Base-by-base conservation (phyloP, 495 filamentous ascomycete species). In the Lepraria neglecta region DNA sequence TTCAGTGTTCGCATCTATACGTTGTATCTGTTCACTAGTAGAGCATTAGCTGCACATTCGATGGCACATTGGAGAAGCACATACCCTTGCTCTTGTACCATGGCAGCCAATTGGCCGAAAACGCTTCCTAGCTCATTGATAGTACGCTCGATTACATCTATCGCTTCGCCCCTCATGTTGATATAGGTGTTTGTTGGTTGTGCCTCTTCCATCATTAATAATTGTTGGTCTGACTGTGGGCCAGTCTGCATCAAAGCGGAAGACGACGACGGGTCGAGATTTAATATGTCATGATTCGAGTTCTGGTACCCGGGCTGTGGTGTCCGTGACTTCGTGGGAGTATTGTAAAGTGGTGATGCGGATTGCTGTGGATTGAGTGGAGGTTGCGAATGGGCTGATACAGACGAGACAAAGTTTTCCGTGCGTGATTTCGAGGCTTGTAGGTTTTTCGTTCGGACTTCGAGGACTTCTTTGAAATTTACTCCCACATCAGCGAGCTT, bases 401-500 rank as follows among this genome's bases (percentile, higher is more conserved):
- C 90, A 14, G 88, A 90, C 3, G 89, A 92, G 27, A 97, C 89
- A 64, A 98, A 98, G 69, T 97, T 94, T 72, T 98, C 95, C 54
- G 94, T 97, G 60, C 94, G 77, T 46, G 89, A 87, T 42, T 90
- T 82, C 48, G 90, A 92, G 14, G 95, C 95, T 73, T 97, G 95
- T 55, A 97, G 96, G 73, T 98, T 98, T 77, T 97, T 96, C 50
- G 94, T 98, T 35, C 94, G 86, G 27, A 96, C 90, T 70, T 98
- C 94, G 14, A 97, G 80, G 0, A 97, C 92, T 65, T 97, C 92
- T 73, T 97, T 97, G 82, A 98, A 97, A 71, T 90, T 96, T 50
- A 86, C 89, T 30, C 86, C 84, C 9, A 98, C 95, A 66, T 95
- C 90, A n/a, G 90, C 89, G 24, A 98, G 80, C 71, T 96, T 97